Evolutionary conservation across 2,329 filamentous ascomycete genomes (phyloP), one percentile per base, ranked within the genome.

Genomic region (Hortaea werneckii): DNA sequence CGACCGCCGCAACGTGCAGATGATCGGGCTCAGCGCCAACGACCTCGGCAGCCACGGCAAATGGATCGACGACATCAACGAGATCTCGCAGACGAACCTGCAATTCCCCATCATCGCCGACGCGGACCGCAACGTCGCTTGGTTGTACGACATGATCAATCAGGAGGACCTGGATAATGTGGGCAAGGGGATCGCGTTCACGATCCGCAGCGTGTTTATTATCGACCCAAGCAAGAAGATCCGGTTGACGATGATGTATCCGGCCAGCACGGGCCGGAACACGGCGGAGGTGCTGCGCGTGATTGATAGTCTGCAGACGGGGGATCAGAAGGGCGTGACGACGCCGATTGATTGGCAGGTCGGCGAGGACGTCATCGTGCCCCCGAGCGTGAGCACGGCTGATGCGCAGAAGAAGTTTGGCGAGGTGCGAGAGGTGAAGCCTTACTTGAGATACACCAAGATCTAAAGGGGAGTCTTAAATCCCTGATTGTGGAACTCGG

Each of bases 151-250:
- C 56, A 73, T 73, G 71, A 56, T 66, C 45, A 57, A 58, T 40
- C 54, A 62, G 43, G 57, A 63, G 35, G 63, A 67, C 49, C 44
- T 65, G 27, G 54, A 56, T 27, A 64, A 65, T 42, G 55, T 64
- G 20, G 49, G 59, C 42, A 26, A 40, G 49, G 66, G 66, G 58
- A 85, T 90, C 58, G 87, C 88, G 46, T 90, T 94, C 72, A 95
- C 89, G 58, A 94, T 95, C 71, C 87, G 89, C 61, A 87, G 85
- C 58, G 89, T 95, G 64, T 95, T 94, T 77, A 76, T 95, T 71
- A 92, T 95, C 67, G 88, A 95, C 74, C 88, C 88, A 54, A 80
- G 79, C 69, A 95, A 94, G 82, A 90, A 83, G 68, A 92, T 95
- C 71, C 83, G 89, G 59, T 80, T 89, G 65, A 94, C 87, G 66